Base-by-base conservation (phyloP, 1,284 basidiomycete species). In the Ustilago curta region DNA sequence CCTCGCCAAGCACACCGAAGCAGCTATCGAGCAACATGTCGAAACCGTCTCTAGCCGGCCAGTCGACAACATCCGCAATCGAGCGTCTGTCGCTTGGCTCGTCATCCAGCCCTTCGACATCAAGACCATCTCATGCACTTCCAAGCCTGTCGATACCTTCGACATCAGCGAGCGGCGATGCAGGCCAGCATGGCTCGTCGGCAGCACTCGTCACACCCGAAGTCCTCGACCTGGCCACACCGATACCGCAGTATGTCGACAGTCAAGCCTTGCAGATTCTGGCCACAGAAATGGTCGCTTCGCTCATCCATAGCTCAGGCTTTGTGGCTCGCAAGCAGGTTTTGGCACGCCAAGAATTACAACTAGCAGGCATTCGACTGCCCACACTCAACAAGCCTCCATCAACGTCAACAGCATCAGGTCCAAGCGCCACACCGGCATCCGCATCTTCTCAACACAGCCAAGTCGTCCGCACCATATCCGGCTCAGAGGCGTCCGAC, bases 181-280 rank as follows among this genome's bases (percentile, higher is more conserved):
- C 40, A 19, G 19, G 48, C 3, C 56, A 59, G 16, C 14, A 56
- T 6, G 49, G 58, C 12, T 56, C 70, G 2, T 69, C 70, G 23
- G 70, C 70, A 8, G 42, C 60, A 3, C 65, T 79, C 42, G 42
- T 79, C 45, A 74, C 61, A 23, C 47, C 59, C 25, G 61, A 65
- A 0, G 72, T 86, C 6, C 83, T 86, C 50, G 55, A 72, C 0
- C 82, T 87, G 25, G 85, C 87, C 1, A 70, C 78, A 9, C 86
- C 87, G 1, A 32, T 80, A 3, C 85, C 85, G 1, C 59, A 74
- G 11, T 81, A 87, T 87, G 85, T 96, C 68, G 93, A 95, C 84
- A 90, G 88, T 37, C 89, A 91, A 12, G 90, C 90, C 1, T 91
- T 94, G 87, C 91, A 93, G 76, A 94, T 93, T 84, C 90, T 97